Evolutionary conservation across 805 yeast genomes (phyloP).

Genomic region (Yarrowia sp.): DNA sequence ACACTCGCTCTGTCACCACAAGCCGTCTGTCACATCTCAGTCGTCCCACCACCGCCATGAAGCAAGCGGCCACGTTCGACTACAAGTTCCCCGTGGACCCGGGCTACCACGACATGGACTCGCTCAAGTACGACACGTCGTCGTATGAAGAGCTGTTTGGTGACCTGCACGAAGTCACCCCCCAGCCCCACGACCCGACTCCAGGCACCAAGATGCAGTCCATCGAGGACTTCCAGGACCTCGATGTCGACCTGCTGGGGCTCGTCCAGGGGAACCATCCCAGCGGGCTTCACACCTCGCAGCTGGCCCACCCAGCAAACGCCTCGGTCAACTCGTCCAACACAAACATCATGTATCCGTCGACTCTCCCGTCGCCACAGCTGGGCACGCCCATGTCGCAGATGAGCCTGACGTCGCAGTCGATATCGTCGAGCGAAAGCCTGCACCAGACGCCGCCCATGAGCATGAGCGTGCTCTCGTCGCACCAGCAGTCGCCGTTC

Average conservation of each 20-base stretch:
- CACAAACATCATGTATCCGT: conserved; percentile 19
- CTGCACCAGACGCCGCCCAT: conserved; percentile 17
- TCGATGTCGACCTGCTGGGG: conserved; percentile 22
- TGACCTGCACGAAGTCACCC: conserved; percentile 12
- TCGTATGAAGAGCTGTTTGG: conserved; percentile 13
- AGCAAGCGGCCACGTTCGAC: conserved; percentile 18
- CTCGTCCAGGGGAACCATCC: conserved; percentile 12
- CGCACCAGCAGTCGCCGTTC: conserved; percentile 25
- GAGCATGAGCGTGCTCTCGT: neutral
- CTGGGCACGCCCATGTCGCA: conserved; percentile 18
- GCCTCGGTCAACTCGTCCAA: conserved; percentile 11
- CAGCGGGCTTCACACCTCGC: neutral
- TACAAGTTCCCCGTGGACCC: conserved; percentile 23
- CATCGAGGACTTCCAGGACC: conserved; percentile 24
- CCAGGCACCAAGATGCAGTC: conserved; percentile 3
- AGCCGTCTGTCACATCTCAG: too few relatives aligned
- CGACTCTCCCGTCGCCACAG: conserved; percentile 13
- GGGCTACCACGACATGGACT: neutral
- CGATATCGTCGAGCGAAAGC: conserved; percentile 19
- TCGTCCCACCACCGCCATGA: neutral
- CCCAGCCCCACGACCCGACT: conserved; percentile 15
- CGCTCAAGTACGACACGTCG: conserved; percentile 8
- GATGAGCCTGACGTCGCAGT: conserved; percentile 22
- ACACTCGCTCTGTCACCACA: neutral
- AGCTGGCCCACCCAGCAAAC: neutral